These are phyloP conservation scores for Labyrinthula sp. DNA, from an alignment of 352 stramenopile species.

Conservation along the genomic window DNA sequence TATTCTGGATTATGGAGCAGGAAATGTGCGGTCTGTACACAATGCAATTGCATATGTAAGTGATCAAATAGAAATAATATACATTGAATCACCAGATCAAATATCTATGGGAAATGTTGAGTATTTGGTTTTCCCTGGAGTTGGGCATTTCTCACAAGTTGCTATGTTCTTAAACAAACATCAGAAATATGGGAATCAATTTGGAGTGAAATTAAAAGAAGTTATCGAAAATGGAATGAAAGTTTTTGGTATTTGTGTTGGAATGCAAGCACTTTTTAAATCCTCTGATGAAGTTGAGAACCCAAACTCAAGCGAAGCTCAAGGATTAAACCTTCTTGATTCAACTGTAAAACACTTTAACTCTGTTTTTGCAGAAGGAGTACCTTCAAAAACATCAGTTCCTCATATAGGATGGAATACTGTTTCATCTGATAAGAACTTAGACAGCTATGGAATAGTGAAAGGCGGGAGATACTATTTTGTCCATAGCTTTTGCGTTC, in stretches of 20 bases:
- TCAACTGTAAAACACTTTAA: conserved; percentile 68
- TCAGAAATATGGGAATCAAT: too few relatives aligned
- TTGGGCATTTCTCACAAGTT: conserved; percentile 49
- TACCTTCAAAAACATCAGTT: conserved; percentile 39
- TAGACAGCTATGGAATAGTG: conserved; percentile 43
- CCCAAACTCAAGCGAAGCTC: too few relatives aligned
- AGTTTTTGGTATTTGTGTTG: conserved; percentile 90
- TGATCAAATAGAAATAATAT: conserved; percentile 46
- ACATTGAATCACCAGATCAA: conserved; percentile 50
- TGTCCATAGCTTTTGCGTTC: conserved; percentile 81
- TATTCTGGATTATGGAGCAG: conserved; percentile 91
- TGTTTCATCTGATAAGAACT: conserved; percentile 51
- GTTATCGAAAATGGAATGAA: conserved; percentile 56
- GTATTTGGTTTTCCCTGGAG: conserved; percentile 57
- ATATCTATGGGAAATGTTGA: conserved; percentile 55
- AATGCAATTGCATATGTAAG: conserved; percentile 79
- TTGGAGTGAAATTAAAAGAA: too few relatives aligned
- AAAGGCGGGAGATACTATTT: conserved; percentile 56
- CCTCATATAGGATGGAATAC: conserved; percentile 96
- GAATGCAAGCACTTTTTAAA: conserved; percentile 95
- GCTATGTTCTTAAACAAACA: too few relatives aligned
- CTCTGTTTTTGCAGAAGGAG: conserved; percentile 14
- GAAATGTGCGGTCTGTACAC: conserved; percentile 84
- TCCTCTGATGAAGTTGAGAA: conserved; percentile 68
- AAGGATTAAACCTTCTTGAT: conserved; percentile 70